Percentiles rank a stretch among this genome's conserved stretches.
phyloP scores from a whole-genome alignment of 345 rosid genomes.

The Populus simonii region DNA sequence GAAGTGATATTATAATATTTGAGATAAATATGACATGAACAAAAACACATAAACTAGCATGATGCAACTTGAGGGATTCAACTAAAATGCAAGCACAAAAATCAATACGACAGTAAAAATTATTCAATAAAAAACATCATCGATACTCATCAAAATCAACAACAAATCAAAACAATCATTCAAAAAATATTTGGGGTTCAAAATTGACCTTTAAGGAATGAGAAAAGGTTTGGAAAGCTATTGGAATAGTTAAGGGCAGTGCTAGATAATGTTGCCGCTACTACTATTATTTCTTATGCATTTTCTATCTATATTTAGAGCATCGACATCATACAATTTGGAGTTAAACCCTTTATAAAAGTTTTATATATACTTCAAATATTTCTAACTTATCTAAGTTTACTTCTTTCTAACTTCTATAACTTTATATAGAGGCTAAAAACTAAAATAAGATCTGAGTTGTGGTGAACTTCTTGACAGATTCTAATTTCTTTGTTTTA shows the following conservation, averaged over 20 bases:
- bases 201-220: neutral
- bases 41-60: neutral
- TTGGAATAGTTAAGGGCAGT: neutral
- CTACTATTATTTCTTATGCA: neutral
- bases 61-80: neutral
- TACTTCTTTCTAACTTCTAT: too few relatives aligned
- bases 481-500: neutral
- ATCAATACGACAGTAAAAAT: neutral
- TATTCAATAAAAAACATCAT: neutral
- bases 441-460: neutral
- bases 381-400: neutral
- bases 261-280: too few relatives aligned
- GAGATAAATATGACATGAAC: neutral
- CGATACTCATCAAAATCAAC: neutral
- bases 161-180: neutral
- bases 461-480: neutral
- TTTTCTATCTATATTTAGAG: neutral
- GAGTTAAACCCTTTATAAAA: neutral
- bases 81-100: neutral
- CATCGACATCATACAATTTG: too few relatives aligned
- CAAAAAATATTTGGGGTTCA: neutral
- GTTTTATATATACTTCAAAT: neutral
- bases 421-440: too few relatives aligned
- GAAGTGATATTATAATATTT: neutral
- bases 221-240: neutral